phyloP scores from a whole-genome alignment of 2,329 filamentous ascomycete species.

The Lecanoromycetidae sp. region DNA sequence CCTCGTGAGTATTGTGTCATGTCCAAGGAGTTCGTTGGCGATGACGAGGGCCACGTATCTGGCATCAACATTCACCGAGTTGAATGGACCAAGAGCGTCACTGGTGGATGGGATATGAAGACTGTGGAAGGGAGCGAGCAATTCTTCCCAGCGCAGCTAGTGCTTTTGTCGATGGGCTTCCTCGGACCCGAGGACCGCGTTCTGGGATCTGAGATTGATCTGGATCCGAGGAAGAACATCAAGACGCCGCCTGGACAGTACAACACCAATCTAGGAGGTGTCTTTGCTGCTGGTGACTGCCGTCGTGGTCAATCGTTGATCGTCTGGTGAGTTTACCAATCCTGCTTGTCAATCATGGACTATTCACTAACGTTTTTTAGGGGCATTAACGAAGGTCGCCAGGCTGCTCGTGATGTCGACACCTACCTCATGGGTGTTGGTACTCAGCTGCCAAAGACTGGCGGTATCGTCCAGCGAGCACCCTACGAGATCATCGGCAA shows the following conservation, averaged over 20 bases:
- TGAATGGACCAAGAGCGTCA: constrained; percentile 84
- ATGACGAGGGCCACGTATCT: constrained; percentile 76
- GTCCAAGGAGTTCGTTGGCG: constrained; percentile 91
- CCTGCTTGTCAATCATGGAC: too few species aligned
- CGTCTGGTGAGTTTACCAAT: constrained; percentile 59
- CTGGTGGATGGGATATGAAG: constrained; percentile 97
- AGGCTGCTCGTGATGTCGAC: constrained; percentile 85
- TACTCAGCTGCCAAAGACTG: constrained; percentile 74
- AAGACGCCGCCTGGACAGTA: constrained; percentile 86
- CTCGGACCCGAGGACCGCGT: constrained; percentile 82
- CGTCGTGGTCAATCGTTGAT: constrained; percentile 89
- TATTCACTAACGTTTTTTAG: constrained; percentile 35
- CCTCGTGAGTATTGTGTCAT: constrained; percentile 97
- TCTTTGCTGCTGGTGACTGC: constrained; percentile 92
- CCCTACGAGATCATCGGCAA: constrained; percentile 49
- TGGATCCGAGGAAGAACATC: constrained; percentile 86
- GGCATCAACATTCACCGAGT: constrained; percentile 93
- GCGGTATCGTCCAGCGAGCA: constrained; percentile 81
- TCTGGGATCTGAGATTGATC: constrained; percentile 77
- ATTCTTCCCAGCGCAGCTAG: constrained; percentile 91
- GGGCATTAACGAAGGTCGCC: constrained; percentile 95
- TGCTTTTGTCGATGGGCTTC: constrained; percentile 95
- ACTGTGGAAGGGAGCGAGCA: constrained; percentile 85
- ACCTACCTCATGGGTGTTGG: constrained; percentile 64
- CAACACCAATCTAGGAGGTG: constrained; percentile 71